Evolutionary conservation across 2,329 filamentous ascomycete species (phyloP).

Genomic region (Fonsecaea multimorphosa): DNA sequence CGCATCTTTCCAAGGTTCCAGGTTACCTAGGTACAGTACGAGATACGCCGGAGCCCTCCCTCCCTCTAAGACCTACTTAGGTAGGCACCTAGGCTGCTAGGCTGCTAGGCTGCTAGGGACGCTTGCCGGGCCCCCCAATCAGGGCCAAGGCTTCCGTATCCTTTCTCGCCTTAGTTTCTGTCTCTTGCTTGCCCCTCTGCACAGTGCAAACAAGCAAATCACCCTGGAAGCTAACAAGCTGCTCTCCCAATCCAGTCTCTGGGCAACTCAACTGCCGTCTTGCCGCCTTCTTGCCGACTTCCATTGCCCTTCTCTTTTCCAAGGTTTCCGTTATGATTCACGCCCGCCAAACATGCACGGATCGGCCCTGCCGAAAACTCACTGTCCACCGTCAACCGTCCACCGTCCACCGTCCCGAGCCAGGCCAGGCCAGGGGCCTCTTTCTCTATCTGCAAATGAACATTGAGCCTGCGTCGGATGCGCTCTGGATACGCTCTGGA

Average conservation of each 20-base stretch:
- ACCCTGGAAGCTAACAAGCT: background rate
- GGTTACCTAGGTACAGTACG: too few relatives aligned
- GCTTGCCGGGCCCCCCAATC: background rate
- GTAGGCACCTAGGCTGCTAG: too few relatives aligned
- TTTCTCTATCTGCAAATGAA: background rate
- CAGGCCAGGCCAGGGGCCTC: background rate
- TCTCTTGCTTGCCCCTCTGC: too few relatives aligned
- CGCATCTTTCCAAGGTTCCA: too few relatives aligned
- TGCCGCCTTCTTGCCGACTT: too few relatives aligned
- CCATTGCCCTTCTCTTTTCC: background rate
- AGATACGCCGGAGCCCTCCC: too few relatives aligned
- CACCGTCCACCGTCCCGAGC: background rate
- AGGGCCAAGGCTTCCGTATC: background rate
- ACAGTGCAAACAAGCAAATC: too few relatives aligned
- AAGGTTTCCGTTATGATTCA: too few relatives aligned
- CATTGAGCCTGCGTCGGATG: constrained; percentile 2
- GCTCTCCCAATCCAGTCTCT: background rate
- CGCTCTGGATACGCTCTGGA: background rate
- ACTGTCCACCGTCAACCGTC: background rate
- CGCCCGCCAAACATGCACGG: too few relatives aligned
- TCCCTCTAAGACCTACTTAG: too few relatives aligned
- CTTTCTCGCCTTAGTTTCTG: background rate
- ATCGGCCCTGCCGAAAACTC: constrained; percentile 3
- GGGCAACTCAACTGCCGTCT: background rate
- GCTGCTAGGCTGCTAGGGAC: too few relatives aligned